phyloP scores from a whole-genome alignment of 2,329 filamentous ascomycete genomes.

The Fusarium agapanthi region DNA sequence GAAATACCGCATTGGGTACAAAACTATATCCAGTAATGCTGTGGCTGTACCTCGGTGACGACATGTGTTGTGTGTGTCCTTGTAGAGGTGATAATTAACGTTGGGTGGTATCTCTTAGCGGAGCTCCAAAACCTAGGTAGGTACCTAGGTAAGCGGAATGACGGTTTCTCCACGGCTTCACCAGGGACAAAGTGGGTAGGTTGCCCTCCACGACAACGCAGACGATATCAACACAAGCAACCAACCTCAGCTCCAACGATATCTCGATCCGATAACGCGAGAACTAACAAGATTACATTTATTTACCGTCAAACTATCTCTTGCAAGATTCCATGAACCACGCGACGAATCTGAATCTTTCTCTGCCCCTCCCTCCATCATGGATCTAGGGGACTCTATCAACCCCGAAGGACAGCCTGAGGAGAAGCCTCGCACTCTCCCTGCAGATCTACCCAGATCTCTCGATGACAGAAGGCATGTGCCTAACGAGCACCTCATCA shows the following conservation, averaged over 20 bases:
- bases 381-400: constrained; percentile 66
- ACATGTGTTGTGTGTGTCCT: constrained; percentile 8
- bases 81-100: background rate
- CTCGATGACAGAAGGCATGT: constrained; percentile 85
- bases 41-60: constrained; percentile 30
- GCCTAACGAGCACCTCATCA: constrained; percentile 67
- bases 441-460: constrained; percentile 87
- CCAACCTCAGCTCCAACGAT: constrained; percentile 2
- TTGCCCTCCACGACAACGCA: constrained; percentile 36
- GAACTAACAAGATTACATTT: background rate
- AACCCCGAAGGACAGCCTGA: constrained; percentile 51
- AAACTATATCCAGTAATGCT: constrained; percentile 20
- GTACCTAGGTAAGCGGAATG: constrained; percentile 23
- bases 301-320: background rate
- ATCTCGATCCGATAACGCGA: background rate
- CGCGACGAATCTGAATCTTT: constrained; percentile 38
- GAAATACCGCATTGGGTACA: constrained; percentile 7
- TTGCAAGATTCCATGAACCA: constrained; percentile 45
- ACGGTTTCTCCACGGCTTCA: constrained; percentile 40
- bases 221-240: constrained; percentile 34
- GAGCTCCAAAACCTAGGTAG: constrained; percentile 9
- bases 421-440: constrained; percentile 65
- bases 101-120: constrained; percentile 6
- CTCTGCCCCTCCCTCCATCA: constrained; percentile 56
- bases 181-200: constrained; percentile 37